Evolutionary conservation across 2,329 filamentous ascomycete species (phyloP).

Genomic region (Pyricularia grisea): DNA sequence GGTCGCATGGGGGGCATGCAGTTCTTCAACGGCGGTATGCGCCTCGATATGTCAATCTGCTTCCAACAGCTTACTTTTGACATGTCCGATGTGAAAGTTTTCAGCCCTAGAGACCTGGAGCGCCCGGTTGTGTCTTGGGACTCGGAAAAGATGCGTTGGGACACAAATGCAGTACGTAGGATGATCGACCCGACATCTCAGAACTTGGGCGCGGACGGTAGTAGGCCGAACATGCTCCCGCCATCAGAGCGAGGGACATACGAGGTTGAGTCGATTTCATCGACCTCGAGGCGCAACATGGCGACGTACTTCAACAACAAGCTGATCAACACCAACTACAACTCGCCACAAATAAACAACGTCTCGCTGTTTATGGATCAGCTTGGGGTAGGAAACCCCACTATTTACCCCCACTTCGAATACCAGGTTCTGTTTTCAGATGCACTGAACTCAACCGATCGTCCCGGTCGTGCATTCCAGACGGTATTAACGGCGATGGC

Average conservation of each 20-base stretch:
- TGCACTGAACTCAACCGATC: constrained; percentile 10
- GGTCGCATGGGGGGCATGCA: neutral
- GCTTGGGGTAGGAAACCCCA: constrained; percentile 7
- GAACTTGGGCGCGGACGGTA: neutral
- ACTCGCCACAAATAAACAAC: constrained; percentile 46
- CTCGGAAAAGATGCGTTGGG: constrained; percentile 6
- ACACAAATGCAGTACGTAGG: constrained; percentile 9
- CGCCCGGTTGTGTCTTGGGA: constrained; percentile 10
- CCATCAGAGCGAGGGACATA: constrained; percentile 9
- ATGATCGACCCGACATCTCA: constrained; percentile 9
- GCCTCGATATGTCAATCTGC: constrained; percentile 10
- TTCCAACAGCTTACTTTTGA: constrained; percentile 11
- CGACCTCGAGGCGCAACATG: constrained; percentile 6
- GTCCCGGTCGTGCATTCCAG: constrained; percentile 12
- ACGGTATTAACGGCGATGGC: constrained; percentile 10
- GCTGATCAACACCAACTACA: constrained; percentile 29
- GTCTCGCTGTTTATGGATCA: constrained; percentile 39
- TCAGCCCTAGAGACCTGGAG: constrained; percentile 9
- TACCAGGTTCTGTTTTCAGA: constrained; percentile 12
- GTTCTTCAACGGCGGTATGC: constrained; percentile 7
- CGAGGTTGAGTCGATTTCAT: constrained; percentile 7
- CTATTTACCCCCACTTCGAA: constrained; percentile 12
- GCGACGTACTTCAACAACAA: constrained; percentile 11
- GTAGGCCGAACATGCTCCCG: neutral
- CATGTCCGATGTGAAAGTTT: constrained; percentile 12